Conservation (phyloP, 1,139 yeast genomes). For the Blastobotrys niveus region DNA sequence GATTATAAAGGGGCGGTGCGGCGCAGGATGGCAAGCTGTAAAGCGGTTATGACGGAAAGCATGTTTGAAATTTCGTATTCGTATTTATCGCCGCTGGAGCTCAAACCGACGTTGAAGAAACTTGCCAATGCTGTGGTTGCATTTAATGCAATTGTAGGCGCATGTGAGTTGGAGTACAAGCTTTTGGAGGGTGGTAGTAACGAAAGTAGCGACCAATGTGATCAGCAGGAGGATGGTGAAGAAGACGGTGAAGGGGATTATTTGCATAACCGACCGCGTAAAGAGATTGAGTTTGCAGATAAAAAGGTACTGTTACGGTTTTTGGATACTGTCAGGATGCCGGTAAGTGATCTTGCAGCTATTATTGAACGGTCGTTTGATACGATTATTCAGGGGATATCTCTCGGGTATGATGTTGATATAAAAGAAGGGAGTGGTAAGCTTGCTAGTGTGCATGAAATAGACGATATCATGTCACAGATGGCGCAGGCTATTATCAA, state of each 20-base stretch:
- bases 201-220: neutral
- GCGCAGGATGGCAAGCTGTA: constrained; percentile 35
- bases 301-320: constrained; percentile 33
- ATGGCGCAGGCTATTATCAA: constrained; percentile 33
- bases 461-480: constrained; percentile 29
- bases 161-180: constrained; percentile 44
- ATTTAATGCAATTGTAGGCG: constrained; percentile 42
- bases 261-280: constrained; percentile 19
- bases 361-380: constrained; percentile 34
- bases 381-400: constrained; percentile 33
- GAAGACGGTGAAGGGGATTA: too few species aligned
- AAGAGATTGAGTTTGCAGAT: constrained; percentile 38
- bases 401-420: constrained; percentile 40
- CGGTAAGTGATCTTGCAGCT: constrained; percentile 34
- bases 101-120: constrained; percentile 36
- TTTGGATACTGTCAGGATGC: constrained; percentile 31
- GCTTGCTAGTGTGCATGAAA: constrained; percentile 14
- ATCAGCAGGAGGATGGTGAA: neutral
- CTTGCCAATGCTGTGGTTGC: constrained; percentile 35
- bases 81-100: constrained; percentile 41
- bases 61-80: constrained; percentile 46
- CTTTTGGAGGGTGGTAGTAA: constrained; percentile 22
- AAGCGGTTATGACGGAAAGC: constrained; percentile 42
- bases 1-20: constrained; percentile 30
- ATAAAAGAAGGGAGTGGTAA: constrained; percentile 12